Evolutionary conservation across 345 rosid species (phyloP).

Genomic region (Ceriops tagal): DNA sequence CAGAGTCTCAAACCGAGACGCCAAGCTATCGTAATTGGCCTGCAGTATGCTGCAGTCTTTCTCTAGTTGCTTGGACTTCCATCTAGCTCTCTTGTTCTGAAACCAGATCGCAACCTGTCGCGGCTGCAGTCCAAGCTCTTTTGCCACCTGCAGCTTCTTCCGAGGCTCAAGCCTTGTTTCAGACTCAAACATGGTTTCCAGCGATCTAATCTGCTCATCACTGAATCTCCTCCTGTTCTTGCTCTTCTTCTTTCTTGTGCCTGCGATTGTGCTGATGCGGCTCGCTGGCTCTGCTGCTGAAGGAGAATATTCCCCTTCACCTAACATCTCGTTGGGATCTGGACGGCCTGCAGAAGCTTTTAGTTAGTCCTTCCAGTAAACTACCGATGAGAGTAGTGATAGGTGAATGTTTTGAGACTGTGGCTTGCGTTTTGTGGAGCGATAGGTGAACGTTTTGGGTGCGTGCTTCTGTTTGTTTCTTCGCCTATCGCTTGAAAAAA

Average conservation of each 20-base stretch:
- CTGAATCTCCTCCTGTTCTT: slow-evolving; percentile 68
- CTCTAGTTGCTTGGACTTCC: slow-evolving; percentile 84
- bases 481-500: neutral
- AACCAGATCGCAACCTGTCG: slow-evolving; percentile 93
- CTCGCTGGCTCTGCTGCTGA: slow-evolving; percentile 27
- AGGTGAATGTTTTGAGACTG: no score
- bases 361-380: no score
- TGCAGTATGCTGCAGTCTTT: slow-evolving; percentile 49
- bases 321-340: slow-evolving; percentile 31
- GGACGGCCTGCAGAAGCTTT: neutral
- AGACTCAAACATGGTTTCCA: slow-evolving; percentile 64
- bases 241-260: slow-evolving; percentile 42
- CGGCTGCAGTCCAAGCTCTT: slow-evolving; percentile 76
- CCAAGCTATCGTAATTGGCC: slow-evolving; percentile 48
- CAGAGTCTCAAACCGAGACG: slow-evolving; percentile 51
- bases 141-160: slow-evolving; percentile 68
- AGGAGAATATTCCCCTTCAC: slow-evolving; percentile 40
- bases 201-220: slow-evolving; percentile 72
- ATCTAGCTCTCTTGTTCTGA: slow-evolving; percentile 83
- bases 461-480: neutral
- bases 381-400: no score
- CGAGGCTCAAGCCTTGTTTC: slow-evolving; percentile 71
- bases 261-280: slow-evolving; percentile 10
- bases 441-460: neutral
- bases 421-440: no score